phyloP scores from a whole-genome alignment of 2,329 filamentous ascomycete species.

The Zarea fungicola region DNA sequence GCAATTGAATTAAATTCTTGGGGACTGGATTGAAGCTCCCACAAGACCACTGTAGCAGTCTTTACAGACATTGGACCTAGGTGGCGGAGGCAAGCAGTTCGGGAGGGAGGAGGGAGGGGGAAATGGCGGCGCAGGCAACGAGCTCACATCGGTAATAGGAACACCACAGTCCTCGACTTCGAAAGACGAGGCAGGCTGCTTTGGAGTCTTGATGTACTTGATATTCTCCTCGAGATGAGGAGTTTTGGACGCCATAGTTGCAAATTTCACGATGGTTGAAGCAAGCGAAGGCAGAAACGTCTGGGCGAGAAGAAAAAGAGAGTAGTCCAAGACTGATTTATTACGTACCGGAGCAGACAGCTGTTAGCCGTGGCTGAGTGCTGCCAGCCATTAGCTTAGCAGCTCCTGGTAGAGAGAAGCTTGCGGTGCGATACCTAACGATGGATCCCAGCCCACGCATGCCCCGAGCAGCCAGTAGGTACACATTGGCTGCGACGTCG shows the following conservation, averaged over 20 bases:
- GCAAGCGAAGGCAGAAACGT: conserved; percentile 6
- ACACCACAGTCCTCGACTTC: conserved; percentile 60
- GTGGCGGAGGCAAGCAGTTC: background rate
- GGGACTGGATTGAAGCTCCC: too few relatives aligned
- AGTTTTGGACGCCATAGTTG: conserved; percentile 13
- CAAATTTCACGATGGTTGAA: background rate
- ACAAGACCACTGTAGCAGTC: too few relatives aligned
- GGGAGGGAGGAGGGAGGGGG: background rate
- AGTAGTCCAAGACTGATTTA: conserved; percentile 7
- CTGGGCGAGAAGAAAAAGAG: conserved; percentile 5
- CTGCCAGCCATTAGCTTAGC: too few relatives aligned
- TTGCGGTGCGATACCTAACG: too few relatives aligned
- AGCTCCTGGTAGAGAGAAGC: too few relatives aligned
- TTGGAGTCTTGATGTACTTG: conserved; percentile 33
- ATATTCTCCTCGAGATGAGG: conserved; percentile 11
- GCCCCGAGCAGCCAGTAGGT: too few relatives aligned
- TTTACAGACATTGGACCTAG: too few relatives aligned
- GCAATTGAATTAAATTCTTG: conserved; percentile 6
- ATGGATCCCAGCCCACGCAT: too few relatives aligned
- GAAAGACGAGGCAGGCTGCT: conserved; percentile 49
- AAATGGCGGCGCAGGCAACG: conserved; percentile 21
- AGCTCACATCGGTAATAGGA: conserved; percentile 37
- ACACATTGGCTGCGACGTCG: too few relatives aligned
- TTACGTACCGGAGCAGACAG: background rate
- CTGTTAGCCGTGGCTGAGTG: background rate